Percentiles rank a stretch among this genome's conserved stretches.
phyloP scores from a whole-genome alignment of 257 asterid species.

The Solanum bulbocastanum region DNA sequence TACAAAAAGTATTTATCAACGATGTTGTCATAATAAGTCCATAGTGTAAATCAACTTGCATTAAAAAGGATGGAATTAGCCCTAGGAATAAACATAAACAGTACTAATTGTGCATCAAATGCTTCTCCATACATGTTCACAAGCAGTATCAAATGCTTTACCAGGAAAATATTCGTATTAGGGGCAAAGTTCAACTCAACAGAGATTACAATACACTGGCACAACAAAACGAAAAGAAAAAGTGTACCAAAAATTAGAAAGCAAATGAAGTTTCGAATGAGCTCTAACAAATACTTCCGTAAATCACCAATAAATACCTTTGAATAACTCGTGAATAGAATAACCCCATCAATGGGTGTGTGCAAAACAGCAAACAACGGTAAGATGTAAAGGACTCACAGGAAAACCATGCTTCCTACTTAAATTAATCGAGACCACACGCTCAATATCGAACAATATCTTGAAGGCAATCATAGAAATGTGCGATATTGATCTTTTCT shows the following conservation, averaged over 20 bases:
- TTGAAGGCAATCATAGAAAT: constrained; percentile 78
- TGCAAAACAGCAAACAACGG: not conserved
- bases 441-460: constrained; percentile 52
- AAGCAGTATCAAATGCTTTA: not conserved
- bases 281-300: not conserved
- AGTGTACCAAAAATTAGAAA: not conserved
- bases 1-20: too few species aligned
- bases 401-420: not conserved
- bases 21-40: not conserved
- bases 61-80: not conserved
- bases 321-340: not conserved
- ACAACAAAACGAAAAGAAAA: not conserved
- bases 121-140: not conserved
- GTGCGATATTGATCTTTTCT: constrained; percentile 60
- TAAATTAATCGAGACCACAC: not conserved
- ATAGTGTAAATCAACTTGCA: not conserved
- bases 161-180: not conserved
- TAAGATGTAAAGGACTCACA: not conserved
- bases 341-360: not conserved
- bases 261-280: not conserved
- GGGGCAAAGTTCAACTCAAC: not conserved
- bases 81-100: not conserved
- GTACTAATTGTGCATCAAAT: not conserved
- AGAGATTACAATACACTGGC: not conserved
- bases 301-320: not conserved